These are phyloP conservation scores for Skeletonema potamos DNA, from an alignment of 108 stramenopile species.

Conservation along the genomic window DNA sequence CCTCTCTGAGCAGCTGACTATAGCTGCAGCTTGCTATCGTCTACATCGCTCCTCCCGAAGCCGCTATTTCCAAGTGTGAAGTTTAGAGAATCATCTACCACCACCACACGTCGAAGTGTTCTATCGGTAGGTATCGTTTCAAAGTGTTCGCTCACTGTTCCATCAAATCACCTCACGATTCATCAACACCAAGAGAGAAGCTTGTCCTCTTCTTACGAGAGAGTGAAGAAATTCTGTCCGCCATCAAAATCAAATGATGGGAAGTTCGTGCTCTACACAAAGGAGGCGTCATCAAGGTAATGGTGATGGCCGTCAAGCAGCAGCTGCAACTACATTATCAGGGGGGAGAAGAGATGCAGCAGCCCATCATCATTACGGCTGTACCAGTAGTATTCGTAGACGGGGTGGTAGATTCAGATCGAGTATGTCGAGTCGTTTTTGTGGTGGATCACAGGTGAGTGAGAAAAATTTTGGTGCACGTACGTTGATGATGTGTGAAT, in stretches of 20 bases:
- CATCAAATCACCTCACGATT: not conserved
- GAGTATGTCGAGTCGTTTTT: not conserved
- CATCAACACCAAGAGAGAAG: not conserved
- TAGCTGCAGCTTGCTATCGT: not conserved
- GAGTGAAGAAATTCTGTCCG: not conserved
- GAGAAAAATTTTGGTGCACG: not conserved
- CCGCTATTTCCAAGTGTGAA: not conserved
- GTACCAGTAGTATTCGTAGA: not conserved
- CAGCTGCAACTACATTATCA: not conserved
- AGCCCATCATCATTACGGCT: not conserved
- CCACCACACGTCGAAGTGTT: not conserved
- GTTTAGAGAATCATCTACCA: not conserved
- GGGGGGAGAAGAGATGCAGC: not conserved
- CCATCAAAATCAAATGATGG: slow-evolving; percentile 26
- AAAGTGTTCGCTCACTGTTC: not conserved
- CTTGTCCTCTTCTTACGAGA: not conserved
- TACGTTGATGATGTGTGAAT: not conserved
- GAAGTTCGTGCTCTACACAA: slow-evolving; percentile 50
- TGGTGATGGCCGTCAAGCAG: not conserved
- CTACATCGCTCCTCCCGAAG: not conserved
- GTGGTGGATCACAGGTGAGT: not conserved
- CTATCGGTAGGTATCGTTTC: not conserved
- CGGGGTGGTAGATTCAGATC: not conserved
- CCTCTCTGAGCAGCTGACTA: not conserved
- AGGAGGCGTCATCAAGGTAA: slow-evolving; percentile 3